Conservation (phyloP, 2,329 filamentous ascomycete genomes). For the Diaporthe capsici region DNA sequence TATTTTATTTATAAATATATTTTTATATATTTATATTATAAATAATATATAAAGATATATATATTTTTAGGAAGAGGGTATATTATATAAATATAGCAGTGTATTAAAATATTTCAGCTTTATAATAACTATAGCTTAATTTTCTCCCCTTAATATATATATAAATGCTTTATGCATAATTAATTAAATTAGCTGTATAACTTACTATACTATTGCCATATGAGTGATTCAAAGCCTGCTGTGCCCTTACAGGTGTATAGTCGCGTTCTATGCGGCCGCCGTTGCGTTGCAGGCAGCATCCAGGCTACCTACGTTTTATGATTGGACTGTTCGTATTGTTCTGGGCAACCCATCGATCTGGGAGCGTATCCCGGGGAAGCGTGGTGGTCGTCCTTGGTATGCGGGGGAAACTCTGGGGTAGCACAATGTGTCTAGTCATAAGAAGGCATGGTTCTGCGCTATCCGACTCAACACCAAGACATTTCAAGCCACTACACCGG, state of each 20-base stretch:
- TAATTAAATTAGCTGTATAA: no score
- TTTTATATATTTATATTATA: no score
- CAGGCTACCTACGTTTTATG: background rate
- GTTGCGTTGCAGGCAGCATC: background rate
- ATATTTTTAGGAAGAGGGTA: no score
- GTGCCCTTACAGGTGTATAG: background rate
- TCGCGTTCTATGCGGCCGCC: background rate
- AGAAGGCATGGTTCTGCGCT: background rate
- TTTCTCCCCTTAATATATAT: no score
- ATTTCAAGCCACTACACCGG: background rate
- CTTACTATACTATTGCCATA: no score
- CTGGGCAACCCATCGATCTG: background rate
- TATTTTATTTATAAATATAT: no score
- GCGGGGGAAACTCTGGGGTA: constrained; percentile 17
- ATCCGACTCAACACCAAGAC: constrained; percentile 13
- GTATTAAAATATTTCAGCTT: no score
- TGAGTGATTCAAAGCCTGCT: no score
- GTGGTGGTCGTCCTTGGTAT: background rate
- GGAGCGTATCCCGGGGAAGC: constrained; percentile 2
- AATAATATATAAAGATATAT: no score
- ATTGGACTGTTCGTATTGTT: background rate
- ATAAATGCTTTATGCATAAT: no score
- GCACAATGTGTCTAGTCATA: background rate
- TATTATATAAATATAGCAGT: no score
- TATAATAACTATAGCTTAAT: no score